A percentile compares a stretch with the other conserved stretches of the same genome.
Conservation (phyloP, 1,139 yeast genomes). For the Kodamaea alishanica region DNA sequence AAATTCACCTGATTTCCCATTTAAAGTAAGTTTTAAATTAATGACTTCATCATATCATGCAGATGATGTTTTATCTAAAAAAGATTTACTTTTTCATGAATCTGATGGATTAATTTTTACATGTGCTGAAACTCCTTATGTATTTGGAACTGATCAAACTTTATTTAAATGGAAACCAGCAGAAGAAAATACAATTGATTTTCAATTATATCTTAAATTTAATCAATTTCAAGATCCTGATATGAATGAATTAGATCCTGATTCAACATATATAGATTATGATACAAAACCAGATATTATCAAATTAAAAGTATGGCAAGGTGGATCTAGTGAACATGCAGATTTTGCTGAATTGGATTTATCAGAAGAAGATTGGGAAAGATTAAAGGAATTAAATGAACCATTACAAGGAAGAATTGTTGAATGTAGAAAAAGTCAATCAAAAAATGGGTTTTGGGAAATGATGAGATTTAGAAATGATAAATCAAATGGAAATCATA, state of each 20-base stretch:
- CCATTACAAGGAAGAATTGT: constrained; percentile 90
- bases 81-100: constrained; percentile 77
- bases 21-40: constrained; percentile 77
- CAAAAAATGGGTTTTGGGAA: constrained; percentile 64
- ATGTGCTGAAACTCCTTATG: constrained; percentile 83
- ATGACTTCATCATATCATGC: constrained; percentile 85
- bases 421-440: constrained; percentile 66
- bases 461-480: constrained; percentile 90
- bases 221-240: constrained; percentile 66
- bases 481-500: constrained; percentile 82
- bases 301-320: constrained; percentile 75
- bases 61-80: constrained; percentile 66
- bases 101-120: constrained; percentile 95
- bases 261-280: constrained; percentile 73
- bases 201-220: constrained; percentile 67
- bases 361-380: constrained; percentile 77
- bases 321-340: constrained; percentile 56
- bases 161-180: constrained; percentile 96
- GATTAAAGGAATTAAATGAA: constrained; percentile 61
- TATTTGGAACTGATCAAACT: constrained; percentile 80
- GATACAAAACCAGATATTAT: constrained; percentile 68
- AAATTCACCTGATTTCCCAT: constrained; percentile 67
- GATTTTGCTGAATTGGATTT: constrained; percentile 64
- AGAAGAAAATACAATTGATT: constrained; percentile 90
- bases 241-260: constrained; percentile 66